These are phyloP conservation scores for Termitomyces eurrhizus DNA, from an alignment of 768 basidiomycete species.

Conservation along the genomic window DNA sequence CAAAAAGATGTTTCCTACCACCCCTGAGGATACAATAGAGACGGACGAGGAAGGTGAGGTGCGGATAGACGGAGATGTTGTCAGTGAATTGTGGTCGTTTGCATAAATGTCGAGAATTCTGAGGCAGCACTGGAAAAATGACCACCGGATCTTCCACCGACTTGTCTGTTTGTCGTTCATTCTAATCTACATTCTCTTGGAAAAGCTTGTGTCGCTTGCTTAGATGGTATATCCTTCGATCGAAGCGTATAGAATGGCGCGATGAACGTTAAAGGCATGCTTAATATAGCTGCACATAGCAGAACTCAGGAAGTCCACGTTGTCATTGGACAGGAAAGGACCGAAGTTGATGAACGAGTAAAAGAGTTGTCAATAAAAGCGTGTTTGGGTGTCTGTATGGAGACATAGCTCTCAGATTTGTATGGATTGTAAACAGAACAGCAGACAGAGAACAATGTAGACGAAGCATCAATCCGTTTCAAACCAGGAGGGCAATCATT, in stretches of 20 bases:
- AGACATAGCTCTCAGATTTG: neutral
- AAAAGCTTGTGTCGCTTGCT: neutral
- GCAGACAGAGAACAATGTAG: neutral
- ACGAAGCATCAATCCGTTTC: neutral
- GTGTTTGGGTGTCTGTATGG: neutral
- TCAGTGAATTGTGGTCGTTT: slow-evolving; percentile 10
- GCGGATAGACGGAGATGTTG: slow-evolving; percentile 5
- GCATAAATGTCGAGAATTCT: neutral
- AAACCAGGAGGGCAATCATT: neutral
- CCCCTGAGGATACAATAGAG: neutral
- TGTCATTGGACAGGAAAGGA: neutral
- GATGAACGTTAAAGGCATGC: neutral
- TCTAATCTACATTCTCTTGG: neutral
- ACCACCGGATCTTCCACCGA: neutral
- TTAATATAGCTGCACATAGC: neutral
- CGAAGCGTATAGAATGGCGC: neutral
- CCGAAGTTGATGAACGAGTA: neutral
- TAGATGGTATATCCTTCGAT: neutral
- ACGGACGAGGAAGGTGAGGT: neutral
- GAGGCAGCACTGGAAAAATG: neutral
- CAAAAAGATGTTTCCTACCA: slow-evolving; percentile 2
- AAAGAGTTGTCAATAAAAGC: neutral
- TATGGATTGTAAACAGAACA: neutral
- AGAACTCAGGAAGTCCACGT: neutral
- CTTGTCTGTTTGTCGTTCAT: neutral